Base-by-base conservation (phyloP, 805 yeast species). In the Candida stauntonica region DNA sequence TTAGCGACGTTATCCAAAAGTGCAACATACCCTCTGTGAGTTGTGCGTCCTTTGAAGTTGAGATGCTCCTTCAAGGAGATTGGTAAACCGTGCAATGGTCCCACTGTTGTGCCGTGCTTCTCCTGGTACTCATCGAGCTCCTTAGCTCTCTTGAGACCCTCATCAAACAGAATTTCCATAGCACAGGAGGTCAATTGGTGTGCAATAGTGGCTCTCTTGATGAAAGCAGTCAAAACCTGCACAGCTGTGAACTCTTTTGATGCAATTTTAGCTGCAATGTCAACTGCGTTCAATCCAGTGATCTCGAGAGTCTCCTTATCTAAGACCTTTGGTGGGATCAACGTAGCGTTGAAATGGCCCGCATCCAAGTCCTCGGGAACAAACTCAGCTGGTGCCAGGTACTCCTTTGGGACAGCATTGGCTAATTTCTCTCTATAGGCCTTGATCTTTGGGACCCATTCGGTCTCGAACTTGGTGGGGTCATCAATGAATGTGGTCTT, bases 31-130 rank as follows among this genome's bases (percentile, higher is more conserved):
- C 80, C 77, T 24, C 78, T 81, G 41, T 74, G 73, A 23, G 81
- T 75, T 47, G 69, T 63, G 41, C 63, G 70, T 23, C 72, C 79
- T 39, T 63, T 68, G 51, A 66, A 68, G 40, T 70, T 67, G 57
- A 75, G 66, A 49, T 79, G 86, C 52, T 81, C 87, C 51, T 80
- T 81, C 29, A 80, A 58, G 0, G 86, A 79, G 21, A 81, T 60
- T 13, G 86, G 87, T 20, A 80, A 58, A 23, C 87, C 87, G 49
- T 80, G 87, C 38, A 80, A 61, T 13, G 85, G 81, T 30, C 87
- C 87, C 27, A 72, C 57, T 1, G 78, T 64, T 44, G 70, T 61
- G 15, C 81, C 82, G 74, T 76, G 38, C 29, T 65, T 64, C 12
- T 57, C 58, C 34, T 64, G 57, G 48, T 68, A 67, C 1, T 73